A percentile compares a stretch with the other conserved stretches of the same genome.
These are phyloP conservation scores for Niebla homalea DNA, from an alignment of 495 filamentous ascomycete genomes.

Conservation along the genomic window DNA sequence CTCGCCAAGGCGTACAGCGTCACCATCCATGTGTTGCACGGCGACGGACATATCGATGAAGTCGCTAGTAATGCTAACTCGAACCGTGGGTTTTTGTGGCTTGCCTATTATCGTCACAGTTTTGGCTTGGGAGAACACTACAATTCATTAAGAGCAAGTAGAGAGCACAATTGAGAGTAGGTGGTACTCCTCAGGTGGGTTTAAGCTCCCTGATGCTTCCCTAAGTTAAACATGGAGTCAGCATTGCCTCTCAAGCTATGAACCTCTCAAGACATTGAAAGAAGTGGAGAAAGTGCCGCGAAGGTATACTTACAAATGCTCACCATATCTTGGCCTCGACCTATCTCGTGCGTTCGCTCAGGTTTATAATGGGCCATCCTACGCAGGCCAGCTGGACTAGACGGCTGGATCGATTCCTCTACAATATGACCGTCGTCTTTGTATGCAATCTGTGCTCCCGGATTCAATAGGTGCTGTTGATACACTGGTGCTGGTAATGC, in stretches of 20 bases:
- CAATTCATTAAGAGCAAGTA: conserved; percentile 54
- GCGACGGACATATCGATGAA: conserved; percentile 60
- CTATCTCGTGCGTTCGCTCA: conserved; percentile 52
- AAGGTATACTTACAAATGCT: conserved; percentile 30
- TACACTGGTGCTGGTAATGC: conserved; percentile 50
- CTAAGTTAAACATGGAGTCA: too few relatives aligned
- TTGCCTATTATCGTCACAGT: conserved; percentile 87
- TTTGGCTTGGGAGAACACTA: conserved; percentile 95
- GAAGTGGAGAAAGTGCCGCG: too few relatives aligned
- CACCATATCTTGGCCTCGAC: conserved; percentile 47
- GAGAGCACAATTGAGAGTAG: background rate
- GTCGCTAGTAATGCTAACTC: conserved; percentile 41
- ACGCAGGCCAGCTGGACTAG: conserved; percentile 35
- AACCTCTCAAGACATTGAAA: background rate
- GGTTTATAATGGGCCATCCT: conserved; percentile 54
- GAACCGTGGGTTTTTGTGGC: conserved; percentile 49
- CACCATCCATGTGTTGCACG: conserved; percentile 75
- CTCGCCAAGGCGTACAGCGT: conserved; percentile 72
- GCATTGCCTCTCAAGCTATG: background rate
- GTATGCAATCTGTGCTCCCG: conserved; percentile 53
- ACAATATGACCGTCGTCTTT: conserved; percentile 41
- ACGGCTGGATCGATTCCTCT: conserved; percentile 27
- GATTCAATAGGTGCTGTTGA: conserved; percentile 48
- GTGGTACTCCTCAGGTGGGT: background rate
- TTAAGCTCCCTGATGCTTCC: too few relatives aligned